Evolutionary conservation across 2,329 filamentous ascomycete species (phyloP).

Genomic region (Teratosphaeria gauchensis): DNA sequence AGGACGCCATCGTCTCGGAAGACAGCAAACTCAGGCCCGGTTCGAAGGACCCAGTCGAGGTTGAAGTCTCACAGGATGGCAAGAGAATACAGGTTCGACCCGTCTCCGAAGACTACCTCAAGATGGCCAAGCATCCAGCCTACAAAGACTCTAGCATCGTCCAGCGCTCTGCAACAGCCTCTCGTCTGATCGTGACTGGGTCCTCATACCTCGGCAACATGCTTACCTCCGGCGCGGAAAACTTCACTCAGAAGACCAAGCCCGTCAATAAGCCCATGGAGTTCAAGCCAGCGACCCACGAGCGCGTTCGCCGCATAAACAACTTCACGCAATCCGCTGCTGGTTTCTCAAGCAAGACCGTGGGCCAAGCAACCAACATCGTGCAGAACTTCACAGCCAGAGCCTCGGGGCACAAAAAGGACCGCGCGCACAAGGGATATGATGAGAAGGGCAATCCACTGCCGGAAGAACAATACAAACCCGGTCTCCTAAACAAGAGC

Average conservation of each 20-base stretch:
- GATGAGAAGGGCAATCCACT: conserved; percentile 60
- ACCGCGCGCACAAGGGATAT: conserved; percentile 46
- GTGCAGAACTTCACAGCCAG: conserved; percentile 84
- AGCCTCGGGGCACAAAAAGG: conserved; percentile 54
- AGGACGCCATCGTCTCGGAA: conserved; percentile 72
- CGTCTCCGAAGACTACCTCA: conserved; percentile 60
- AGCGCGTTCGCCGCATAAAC: conserved; percentile 79
- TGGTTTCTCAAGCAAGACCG: conserved; percentile 71
- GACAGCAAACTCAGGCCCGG: conserved; percentile 66
- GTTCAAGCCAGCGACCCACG: conserved; percentile 77
- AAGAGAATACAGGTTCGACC: conserved; percentile 60
- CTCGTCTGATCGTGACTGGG: conserved; percentile 82
- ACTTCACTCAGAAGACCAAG: conserved; percentile 69
- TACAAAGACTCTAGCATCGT: conserved; percentile 83
- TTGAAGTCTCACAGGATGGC: conserved; percentile 61
- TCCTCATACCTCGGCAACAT: conserved; percentile 70
- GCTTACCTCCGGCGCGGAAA: conserved; percentile 67
- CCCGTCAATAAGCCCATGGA: conserved; percentile 72
- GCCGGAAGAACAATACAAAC: conserved; percentile 56
- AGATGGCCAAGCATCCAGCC: conserved; percentile 74
- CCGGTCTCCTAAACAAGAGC: conserved; percentile 86
- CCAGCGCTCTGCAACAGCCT: conserved; percentile 76
- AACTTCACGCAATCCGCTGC: conserved; percentile 74
- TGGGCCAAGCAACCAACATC: conserved; percentile 70
- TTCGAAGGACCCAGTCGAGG: conserved; percentile 84